Base-by-base conservation (phyloP, 306 rosid species). In the Abrus precatorius region DNA sequence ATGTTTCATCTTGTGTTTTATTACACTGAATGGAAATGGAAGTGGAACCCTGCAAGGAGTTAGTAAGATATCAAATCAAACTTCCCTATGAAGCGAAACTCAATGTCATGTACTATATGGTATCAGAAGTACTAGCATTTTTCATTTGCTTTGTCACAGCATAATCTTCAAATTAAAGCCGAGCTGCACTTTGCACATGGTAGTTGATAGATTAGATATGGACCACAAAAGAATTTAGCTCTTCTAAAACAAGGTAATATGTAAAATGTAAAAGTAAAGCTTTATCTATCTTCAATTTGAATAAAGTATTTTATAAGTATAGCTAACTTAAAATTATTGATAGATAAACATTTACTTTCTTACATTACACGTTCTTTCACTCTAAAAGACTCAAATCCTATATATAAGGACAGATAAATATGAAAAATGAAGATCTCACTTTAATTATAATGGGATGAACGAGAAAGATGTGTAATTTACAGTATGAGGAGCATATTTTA, bases 31-130 rank as follows among this genome's bases (percentile, higher is more conserved):
- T 4, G 20, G 13, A 20, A 74, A 4, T 2, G 40, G 40, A 36
- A 36, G 40, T 20, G 52, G 43, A 43, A 41, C 14, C 71, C 57
- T 38, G 13, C 7, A 75, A 57, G 5, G 79, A 80, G 83, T 63
- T 85, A 63, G 83, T 64, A 28, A 76, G 67, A 81, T 81, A 81
- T 71, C 83, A 80, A 79, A 83, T 82, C 86, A 86, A 64, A 79
- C 69, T 79, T 79, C 56, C 79, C 44, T 40, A 64, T 69, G 82
- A 55, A 74, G 76, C 28, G 12, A 62, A 74, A 70, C 66, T 82
- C 79, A 62, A 66, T 75, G 49, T n/a, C 33, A 34, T 48, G 70
- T 70, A 86, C 69, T 54, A 32, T 8, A 62, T 40, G 69, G 40
- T 45, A 59, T 60, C 71, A 45, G 9, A 41, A 48, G 56, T 55